Evolutionary conservation across 73 alveolate species (phyloP).

Genomic region (Tetrahymena malaccensis): DNA sequence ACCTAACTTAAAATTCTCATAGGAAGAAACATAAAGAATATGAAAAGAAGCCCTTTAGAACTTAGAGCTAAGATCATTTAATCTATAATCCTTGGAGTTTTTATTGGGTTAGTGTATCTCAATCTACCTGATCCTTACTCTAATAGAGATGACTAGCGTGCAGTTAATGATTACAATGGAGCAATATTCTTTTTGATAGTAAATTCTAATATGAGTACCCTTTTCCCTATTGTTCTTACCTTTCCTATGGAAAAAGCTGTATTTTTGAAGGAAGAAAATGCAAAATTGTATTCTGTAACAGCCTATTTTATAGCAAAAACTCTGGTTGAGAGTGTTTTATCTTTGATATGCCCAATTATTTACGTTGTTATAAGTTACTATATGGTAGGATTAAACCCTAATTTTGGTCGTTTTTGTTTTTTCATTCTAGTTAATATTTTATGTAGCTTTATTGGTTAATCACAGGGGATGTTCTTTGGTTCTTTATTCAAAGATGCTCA

Average conservation of each 20-base stretch:
- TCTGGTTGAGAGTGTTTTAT: slow-evolving; percentile 3
- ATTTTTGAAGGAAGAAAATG: slow-evolving; percentile 26
- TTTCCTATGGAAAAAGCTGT: slow-evolving; percentile 23
- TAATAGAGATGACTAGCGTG: slow-evolving; percentile 53
- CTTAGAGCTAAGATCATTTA: background rate
- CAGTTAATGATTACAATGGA: slow-evolving; percentile 5
- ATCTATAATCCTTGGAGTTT: slow-evolving; percentile 3
- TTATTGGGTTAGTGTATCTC: slow-evolving; percentile 16
- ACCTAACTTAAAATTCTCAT: background rate
- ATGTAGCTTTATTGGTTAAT: slow-evolving; percentile 51
- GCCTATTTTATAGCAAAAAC: slow-evolving; percentile 17
- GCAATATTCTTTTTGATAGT: background rate
- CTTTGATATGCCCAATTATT: slow-evolving; percentile 13
- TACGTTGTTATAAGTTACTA: background rate
- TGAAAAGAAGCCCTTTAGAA: background rate
- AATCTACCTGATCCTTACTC: slow-evolving; percentile 3
- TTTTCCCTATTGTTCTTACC: slow-evolving; percentile 13
- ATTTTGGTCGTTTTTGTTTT: slow-evolving; percentile 18
- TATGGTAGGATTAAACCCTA: slow-evolving; percentile 16
- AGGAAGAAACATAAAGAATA: background rate
- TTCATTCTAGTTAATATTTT: slow-evolving; percentile 42
- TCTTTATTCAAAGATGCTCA: slow-evolving; percentile 44
- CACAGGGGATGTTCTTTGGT: slow-evolving; percentile 34
- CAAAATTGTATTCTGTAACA: slow-evolving; percentile 8
- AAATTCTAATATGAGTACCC: slow-evolving; percentile 5